Evolutionary conservation across 805 yeast genomes (phyloP), one percentile per base, ranked within the genome.

Genomic region (Schwanniomyces yamadae): DNA sequence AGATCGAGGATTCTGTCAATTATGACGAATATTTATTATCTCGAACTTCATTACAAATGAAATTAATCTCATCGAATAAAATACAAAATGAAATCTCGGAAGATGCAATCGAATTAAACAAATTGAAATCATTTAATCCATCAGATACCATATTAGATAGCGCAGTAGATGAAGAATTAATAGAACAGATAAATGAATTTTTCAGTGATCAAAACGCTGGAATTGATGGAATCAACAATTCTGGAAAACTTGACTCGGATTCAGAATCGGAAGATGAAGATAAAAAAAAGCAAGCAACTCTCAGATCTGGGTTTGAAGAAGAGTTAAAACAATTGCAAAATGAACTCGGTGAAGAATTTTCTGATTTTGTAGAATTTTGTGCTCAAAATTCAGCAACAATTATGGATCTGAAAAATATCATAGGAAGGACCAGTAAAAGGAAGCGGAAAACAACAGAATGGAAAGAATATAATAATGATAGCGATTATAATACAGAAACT

Each of bases 281-380:
- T 8, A 49, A 50, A 10, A 42, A 40, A 9, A 28, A 29, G 10
- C 41, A 40, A 9, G 49, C 40, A 7, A 50, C 43, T 2, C 29
- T n/a, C n/a, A n/a, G n/a, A n/a, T n/a, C n/a, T n/a, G n/a, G n/a
- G n/a, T n/a, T n/a, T n/a, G 55, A 50, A 7, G 52, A 44, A 4
- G 56, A 59, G 23, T 47, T 47, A 9, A 50, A 45, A 16, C 21
- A 35, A 7, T 52, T 49, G 8, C 38, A 45, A 12, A 41, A 26
- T 3, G 46, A 28, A 12, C 19, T 35, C 8, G 39, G 39, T 16
- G 34, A 41, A 10, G 37, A 45, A 6, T 40, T 36, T 28, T 30
- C 37, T 16, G 43, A 40, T 21, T 40, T 40, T 29, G 17, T 40
- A 6, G 33, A 36, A 7, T 40, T 26, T 22, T 40, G 39, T 20